Percentiles rank a stretch among this genome's conserved stretches.
phyloP scores from a whole-genome alignment of 148 eudicot genomes.

The Simmondsia chinensis region DNA sequence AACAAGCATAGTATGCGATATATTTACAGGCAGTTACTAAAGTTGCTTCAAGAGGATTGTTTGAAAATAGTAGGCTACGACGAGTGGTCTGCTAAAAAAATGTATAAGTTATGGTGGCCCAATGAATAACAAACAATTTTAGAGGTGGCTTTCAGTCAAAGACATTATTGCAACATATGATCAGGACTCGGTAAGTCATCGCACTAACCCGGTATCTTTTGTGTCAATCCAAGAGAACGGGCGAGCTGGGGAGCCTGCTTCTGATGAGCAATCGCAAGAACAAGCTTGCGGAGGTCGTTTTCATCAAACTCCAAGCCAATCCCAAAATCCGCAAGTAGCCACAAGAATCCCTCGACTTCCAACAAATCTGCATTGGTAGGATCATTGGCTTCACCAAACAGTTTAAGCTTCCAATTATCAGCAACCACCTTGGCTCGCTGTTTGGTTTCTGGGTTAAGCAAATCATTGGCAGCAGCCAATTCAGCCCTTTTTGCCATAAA shows the following conservation, averaged over 20 bases:
- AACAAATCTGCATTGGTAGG: slow-evolving; percentile 58
- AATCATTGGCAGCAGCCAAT: slow-evolving; percentile 21
- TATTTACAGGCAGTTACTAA: too few species aligned
- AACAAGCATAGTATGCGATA: too few species aligned
- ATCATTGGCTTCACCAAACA: slow-evolving; percentile 35
- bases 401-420: slow-evolving; percentile 53
- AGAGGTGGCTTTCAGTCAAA: too few species aligned
- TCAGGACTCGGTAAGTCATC: too few species aligned
- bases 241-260: slow-evolving; percentile 66
- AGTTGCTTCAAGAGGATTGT: too few species aligned
- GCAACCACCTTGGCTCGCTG: slow-evolving; percentile 56
- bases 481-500: slow-evolving; percentile 51
- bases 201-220: slow-evolving; percentile 75
- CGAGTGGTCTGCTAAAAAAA: too few species aligned
- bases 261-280: slow-evolving; percentile 49
- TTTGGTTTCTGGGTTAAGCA: slow-evolving; percentile 47
- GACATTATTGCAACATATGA: too few species aligned
- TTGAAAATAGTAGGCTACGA: too few species aligned
- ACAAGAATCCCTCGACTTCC: slow-evolving; percentile 63
- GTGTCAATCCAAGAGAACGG: slow-evolving; percentile 59
- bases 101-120: too few species aligned
- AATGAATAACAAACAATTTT: too few species aligned
- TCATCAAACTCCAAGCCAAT: slow-evolving; percentile 56
- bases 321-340: slow-evolving; percentile 61
- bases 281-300: slow-evolving; percentile 58